Evolutionary conservation across 1,284 basidiomycete genomes (phyloP), one percentile per base, ranked within the genome.

Genomic region (Ceratobasidium papillatum): DNA sequence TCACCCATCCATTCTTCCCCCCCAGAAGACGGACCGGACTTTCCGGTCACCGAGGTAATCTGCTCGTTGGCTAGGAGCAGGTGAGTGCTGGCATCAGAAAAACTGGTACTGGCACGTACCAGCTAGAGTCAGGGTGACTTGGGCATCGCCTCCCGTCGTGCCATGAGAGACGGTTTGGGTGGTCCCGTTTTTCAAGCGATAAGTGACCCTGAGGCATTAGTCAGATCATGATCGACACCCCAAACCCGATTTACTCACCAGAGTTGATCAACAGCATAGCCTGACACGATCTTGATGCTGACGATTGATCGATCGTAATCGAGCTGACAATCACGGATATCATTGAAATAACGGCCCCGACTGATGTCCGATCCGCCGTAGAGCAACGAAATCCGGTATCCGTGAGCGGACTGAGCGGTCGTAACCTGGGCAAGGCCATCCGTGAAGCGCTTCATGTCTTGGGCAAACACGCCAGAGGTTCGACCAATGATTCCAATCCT

Each of bases 361-460:
- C 19, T n/a, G 17, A 41, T 36, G 59, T 61, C 59, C 59, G 59
- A 61, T 22, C 59, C 59, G 12, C 59, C 59, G n/a, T n/a, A 61
- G 11, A 22, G 59, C 9, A 27, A 22, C 36, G 59, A 61, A 22
- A 61, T 8, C 19, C 5, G 17, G 36, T 61, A 61, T 9, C 19
- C 59, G 11, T 9, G 12, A 9, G n/a, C 19, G 34, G 7, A 22
- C 30, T 32, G 32, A 41, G 59, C 34, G n/a, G 5, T 36, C 34
- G 34, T 9, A 38, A 41, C 22, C 19, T 22, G 7, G 11, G 3
- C 59, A 25, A 61, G 34, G n/a, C 19, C 59, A 8, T 61, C 59
- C 3, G 22, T 7, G 38, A 61, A 61, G 34, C 34, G 59, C 25
- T 61, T 61, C 59, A 61, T 61, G 19, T 61, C 59, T 8, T 61